Evolutionary conservation across 371 early-diverging fungal genomes (phyloP), one percentile per base, ranked within the genome.

Genomic region (Mucor piriformis): DNA sequence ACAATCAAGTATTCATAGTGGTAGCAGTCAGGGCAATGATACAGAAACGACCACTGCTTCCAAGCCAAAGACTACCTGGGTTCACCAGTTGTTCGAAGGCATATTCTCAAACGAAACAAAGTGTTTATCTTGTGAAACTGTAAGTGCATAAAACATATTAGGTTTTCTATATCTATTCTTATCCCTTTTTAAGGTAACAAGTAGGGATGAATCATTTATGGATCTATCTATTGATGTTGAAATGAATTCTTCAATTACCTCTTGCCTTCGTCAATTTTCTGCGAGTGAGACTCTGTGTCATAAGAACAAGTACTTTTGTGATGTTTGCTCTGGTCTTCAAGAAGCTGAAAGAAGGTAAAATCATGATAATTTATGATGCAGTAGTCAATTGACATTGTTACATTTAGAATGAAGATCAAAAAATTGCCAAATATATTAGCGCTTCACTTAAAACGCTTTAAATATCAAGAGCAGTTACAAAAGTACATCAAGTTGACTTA

Each of bases 241-340:
- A 65, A 93, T 93, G 73, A 89, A 97, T 76, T 90, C 95, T 1
- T 95, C 96, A 0, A 87, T 98, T 13, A 92, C 94, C 7, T 88
- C 89, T 44, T 97, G 97, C 61, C 75, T 98, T 34, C 78, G 94
- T 24, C 93, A 94, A 69, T 98, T 96, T 70, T 94, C 96, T n/a
- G 90, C 92, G 3, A 89, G 88, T 47, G 98, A 98, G 67, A 92
- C 92, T 50, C 73, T 98, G 32, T 92, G 95, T 65, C 91, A 94
- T 64, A 92, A 93, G 67, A 92, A 98, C 83, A 98, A 98, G 74
- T 98, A 96, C 64, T 95, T 90, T 70, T 98, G 98, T 69, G 97
- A 97, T 74, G 87, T 82, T 24, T 98, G 98, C 65, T 86, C 88
- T 55, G 92, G 94, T 11, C 77, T 97, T 47, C 98, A 98, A 72